Evolutionary conservation across 139 green algal genomes (phyloP), one percentile per base, ranked within the genome.

Genomic region (Deuterostichococcus epilithicus): DNA sequence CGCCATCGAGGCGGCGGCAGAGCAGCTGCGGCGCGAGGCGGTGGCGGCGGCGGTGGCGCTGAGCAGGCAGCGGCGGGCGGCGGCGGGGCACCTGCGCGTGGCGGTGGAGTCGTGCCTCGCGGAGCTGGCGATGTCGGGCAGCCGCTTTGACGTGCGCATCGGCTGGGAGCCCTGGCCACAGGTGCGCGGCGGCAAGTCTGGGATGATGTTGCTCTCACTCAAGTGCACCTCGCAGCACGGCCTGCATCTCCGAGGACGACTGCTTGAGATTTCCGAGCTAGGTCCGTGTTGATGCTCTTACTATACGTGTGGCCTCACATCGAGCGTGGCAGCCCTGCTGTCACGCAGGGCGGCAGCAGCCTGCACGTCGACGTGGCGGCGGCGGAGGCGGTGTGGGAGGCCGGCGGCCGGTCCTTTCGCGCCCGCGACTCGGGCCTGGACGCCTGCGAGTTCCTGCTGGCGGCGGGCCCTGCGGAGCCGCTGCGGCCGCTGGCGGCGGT

Each of bases 121-220:
- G 5, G 81, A 92, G 37, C 82, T 96, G 45, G 85, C 87, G 5
- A 94, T 96, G 92, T 65, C 73, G 0, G 81, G 79, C 78, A 85
- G 77, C 68, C 78, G 87, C 37, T 96, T 96, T 75, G 87, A 92
- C 26, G 90, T 95, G 36, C 80, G 80, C 26, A 82, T 94, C 25
- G 58, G 30, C 52, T 93, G 89, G 89, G 33, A 76, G 33, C 35
- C 79, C 20, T 52, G 52, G 18, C 10, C 52, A 28, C 33, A 63
- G 52, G 52, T 63, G 52, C 23, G 34, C 44, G 30, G 28, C 73
- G 39, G 75, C 42, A 52, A 13, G 42, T 8, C 42, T 52, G 8
- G 8, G 13, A 52, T 8, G 8, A 23, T 52, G 42, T 52, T 52
- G 42, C 38, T n/a, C n/a, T n/a, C n/a, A n/a, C n/a, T n/a, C n/a